A percentile compares a stretch with the other conserved stretches of the same genome.
These are phyloP conservation scores for Fusarium sulawesiense DNA, from an alignment of 2,329 filamentous ascomycete species.

Conservation along the genomic window DNA sequence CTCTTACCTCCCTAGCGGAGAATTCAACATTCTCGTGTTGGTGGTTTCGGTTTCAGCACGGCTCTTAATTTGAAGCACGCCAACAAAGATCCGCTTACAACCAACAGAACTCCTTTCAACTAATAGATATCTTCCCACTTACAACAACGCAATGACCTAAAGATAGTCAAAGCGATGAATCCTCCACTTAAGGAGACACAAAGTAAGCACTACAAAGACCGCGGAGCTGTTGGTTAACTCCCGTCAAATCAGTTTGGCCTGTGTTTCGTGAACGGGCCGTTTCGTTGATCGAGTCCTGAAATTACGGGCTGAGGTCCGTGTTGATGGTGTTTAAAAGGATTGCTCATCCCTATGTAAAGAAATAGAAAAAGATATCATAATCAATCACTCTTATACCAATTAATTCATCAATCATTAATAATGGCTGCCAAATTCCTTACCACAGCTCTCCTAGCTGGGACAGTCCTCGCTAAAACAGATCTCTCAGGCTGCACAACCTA, in stretches of 20 bases:
- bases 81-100: not conserved
- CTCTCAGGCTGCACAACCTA: constrained; percentile 59
- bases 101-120: not conserved
- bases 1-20: not conserved
- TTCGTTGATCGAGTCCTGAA: constrained; percentile 9
- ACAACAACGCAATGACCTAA: not conserved
- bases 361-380: not conserved
- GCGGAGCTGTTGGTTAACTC: not conserved
- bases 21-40: not conserved
- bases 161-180: not conserved
- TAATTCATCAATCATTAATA: constrained; percentile 27
- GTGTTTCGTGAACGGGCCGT: constrained; percentile 7
- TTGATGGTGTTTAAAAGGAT: constrained; percentile 22
- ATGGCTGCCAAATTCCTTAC: constrained; percentile 46
- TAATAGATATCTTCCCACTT: not conserved
- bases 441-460: constrained; percentile 45
- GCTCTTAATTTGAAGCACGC: constrained; percentile 3
- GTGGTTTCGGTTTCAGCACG: constrained; percentile 24
- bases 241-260: constrained; percentile 1
- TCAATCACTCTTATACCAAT: not conserved
- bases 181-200: not conserved
- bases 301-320: constrained; percentile 1
- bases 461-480: constrained; percentile 58
- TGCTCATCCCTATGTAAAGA: constrained; percentile 1
- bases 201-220: not conserved